Percentiles rank a stretch among this genome's conserved stretches.
These are phyloP conservation scores for Plectosphaerella cucumerina DNA, from an alignment of 2,329 filamentous ascomycete species.

Conservation along the genomic window DNA sequence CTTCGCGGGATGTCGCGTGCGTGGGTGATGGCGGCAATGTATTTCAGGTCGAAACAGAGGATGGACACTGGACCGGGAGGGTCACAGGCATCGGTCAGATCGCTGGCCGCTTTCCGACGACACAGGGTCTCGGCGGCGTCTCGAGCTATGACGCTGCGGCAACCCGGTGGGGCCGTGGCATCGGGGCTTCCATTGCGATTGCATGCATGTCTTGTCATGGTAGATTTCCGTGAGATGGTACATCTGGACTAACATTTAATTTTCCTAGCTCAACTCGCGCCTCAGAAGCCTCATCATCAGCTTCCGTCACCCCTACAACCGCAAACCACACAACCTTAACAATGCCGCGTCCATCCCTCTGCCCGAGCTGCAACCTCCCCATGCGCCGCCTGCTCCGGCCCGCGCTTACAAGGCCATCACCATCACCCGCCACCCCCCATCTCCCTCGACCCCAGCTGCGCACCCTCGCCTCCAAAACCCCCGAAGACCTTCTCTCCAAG, in stretches of 20 bases:
- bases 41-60: neutral
- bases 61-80: neutral
- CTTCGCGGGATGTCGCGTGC: no score
- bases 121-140: slow-evolving; percentile 2
- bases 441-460: slow-evolving; percentile 1
- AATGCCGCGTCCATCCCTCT: neutral
- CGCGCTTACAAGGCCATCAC: neutral
- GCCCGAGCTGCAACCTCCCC: neutral
- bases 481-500: slow-evolving; percentile 52
- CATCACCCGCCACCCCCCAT: slow-evolving; percentile 7
- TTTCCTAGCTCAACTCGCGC: neutral
- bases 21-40: neutral
- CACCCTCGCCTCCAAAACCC: slow-evolving; percentile 2
- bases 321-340: neutral
- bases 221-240: neutral
- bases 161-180: no score
- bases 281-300: neutral
- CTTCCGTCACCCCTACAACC: neutral
- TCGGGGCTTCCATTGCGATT: no score
- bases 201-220: no score
- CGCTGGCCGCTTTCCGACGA: neutral
- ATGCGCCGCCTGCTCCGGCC: neutral
- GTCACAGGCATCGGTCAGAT: neutral
- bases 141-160: slow-evolving; percentile 3
- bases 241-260: neutral